Evolutionary conservation across 805 yeast species (phyloP).

Genomic region (Metschnikowia bowlesiae): DNA sequence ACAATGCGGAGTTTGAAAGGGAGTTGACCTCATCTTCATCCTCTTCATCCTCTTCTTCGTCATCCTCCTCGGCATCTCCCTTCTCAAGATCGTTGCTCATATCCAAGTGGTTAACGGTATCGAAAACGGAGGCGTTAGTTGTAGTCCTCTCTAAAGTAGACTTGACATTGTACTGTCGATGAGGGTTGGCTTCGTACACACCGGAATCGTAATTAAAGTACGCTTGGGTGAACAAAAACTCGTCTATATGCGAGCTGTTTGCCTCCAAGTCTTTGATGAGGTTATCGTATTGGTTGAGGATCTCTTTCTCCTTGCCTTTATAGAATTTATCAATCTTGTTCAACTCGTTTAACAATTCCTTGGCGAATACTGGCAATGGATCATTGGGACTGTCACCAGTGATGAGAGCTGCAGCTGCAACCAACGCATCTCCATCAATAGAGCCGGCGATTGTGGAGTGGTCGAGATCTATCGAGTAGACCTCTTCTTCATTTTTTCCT

Average conservation of each 20-base stretch:
- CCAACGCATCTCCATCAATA: slow-evolving; percentile 13
- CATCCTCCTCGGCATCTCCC: slow-evolving; percentile 27
- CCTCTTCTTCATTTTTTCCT: slow-evolving; percentile 7
- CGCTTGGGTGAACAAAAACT: slow-evolving; percentile 24
- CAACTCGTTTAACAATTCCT: slow-evolving; percentile 45
- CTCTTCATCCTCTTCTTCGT: slow-evolving; percentile 28
- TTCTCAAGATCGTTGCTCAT: slow-evolving; percentile 24
- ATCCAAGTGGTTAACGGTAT: slow-evolving; percentile 23
- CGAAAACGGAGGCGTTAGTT: slow-evolving; percentile 26
- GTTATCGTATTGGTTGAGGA: slow-evolving; percentile 42
- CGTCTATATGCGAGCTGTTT: slow-evolving; percentile 24
- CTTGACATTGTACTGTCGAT: slow-evolving; percentile 18
- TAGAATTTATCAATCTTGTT: slow-evolving; percentile 51
- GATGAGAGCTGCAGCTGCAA: slow-evolving; percentile 10
- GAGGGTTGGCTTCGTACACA: slow-evolving; percentile 12
- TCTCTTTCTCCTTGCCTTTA: slow-evolving; percentile 41
- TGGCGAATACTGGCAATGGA: slow-evolving; percentile 42
- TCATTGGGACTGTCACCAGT: slow-evolving; percentile 13
- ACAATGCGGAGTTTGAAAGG: slow-evolving; percentile 18
- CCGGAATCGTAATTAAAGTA: slow-evolving; percentile 12
- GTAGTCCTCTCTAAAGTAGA: slow-evolving; percentile 21
- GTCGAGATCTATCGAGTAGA: slow-evolving; percentile 16
- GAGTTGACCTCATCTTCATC: slow-evolving; percentile 18
- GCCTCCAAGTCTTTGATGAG: slow-evolving; percentile 45
- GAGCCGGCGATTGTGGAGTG: slow-evolving; percentile 16